These are phyloP conservation scores for Eucommia ulmoides DNA, from an alignment of 257 asterid genomes.

Conservation along the genomic window DNA sequence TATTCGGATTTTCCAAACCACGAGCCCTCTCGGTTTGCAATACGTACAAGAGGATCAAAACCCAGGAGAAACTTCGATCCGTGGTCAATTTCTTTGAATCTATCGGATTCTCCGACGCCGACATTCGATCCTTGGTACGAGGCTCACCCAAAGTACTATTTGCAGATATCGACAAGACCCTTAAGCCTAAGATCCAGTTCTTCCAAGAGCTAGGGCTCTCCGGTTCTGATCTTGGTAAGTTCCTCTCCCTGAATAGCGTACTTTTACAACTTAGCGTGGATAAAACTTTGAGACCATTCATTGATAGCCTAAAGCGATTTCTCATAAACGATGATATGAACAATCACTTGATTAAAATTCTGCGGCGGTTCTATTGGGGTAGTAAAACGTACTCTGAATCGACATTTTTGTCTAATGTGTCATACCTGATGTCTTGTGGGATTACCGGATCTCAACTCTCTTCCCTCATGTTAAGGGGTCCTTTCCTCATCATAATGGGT, in stretches of 20 bases:
- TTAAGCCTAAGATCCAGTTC: slow-evolving; percentile 21
- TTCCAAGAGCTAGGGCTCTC: slow-evolving; percentile 27
- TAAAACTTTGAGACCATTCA: slow-evolving; percentile 14
- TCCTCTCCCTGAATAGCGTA: slow-evolving; percentile 10
- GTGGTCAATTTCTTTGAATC: slow-evolving; percentile 10
- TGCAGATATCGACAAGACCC: slow-evolving; percentile 15
- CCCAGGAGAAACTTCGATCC: slow-evolving; percentile 11
- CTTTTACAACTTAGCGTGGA: slow-evolving; percentile 17
- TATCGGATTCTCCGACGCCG: slow-evolving; percentile 14
- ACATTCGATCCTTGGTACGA: slow-evolving; percentile 9
- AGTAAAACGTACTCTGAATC: not conserved
- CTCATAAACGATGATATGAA: slow-evolving; percentile 9
- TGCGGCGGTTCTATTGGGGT: slow-evolving; percentile 13
- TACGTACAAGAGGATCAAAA: slow-evolving; percentile 5
- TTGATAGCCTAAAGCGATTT: slow-evolving; percentile 9
- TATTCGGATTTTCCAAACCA: slow-evolving; percentile 8
- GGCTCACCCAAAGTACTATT: slow-evolving; percentile 10
- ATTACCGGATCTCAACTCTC: slow-evolving; percentile 20
- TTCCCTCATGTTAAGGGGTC: slow-evolving; percentile 11
- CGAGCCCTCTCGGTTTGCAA: slow-evolving; percentile 6
- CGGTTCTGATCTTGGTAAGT: slow-evolving; percentile 12
- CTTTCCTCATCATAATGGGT: slow-evolving; percentile 11
- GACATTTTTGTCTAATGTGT: slow-evolving; percentile 15
- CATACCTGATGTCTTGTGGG: slow-evolving; percentile 20
- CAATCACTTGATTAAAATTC: slow-evolving; percentile 8